Percentiles rank a stretch among this genome's conserved stretches.
These are phyloP conservation scores for Pachysandra terminalis DNA, from an alignment of 164 flowering plant species.

Conservation along the genomic window DNA sequence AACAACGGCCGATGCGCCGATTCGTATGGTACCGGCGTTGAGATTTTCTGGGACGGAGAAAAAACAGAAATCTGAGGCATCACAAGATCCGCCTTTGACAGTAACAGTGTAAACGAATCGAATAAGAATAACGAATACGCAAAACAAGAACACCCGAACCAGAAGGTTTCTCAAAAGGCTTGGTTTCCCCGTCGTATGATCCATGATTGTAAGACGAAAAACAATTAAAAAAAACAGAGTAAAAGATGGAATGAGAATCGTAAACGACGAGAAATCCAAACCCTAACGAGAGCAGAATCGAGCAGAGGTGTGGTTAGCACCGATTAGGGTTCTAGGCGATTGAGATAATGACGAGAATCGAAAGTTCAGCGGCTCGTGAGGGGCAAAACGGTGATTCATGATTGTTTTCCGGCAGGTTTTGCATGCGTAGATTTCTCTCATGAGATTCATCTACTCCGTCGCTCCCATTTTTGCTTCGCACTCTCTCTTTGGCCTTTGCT, in stretches of 20 bases:
- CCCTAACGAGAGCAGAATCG: constrained; percentile 82
- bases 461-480: neutral
- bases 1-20: constrained; percentile 17
- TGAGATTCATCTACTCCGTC: neutral
- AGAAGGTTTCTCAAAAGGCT: constrained; percentile 46
- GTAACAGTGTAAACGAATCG: constrained; percentile 73
- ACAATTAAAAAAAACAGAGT: neutral
- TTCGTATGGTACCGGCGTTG: constrained; percentile 30
- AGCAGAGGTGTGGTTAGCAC: constrained; percentile 92
- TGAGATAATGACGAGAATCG: constrained; percentile 17
- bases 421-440: neutral
- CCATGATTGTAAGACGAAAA: constrained; percentile 34
- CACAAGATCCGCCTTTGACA: constrained; percentile 65
- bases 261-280: neutral
- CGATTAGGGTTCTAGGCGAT: constrained; percentile 46
- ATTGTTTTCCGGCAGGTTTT: neutral
- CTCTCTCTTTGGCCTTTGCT: neutral
- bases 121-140: constrained; percentile 42
- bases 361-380: constrained; percentile 17
- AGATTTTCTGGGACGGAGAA: constrained; percentile 54
- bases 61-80: constrained; percentile 73
- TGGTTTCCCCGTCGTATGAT: constrained; percentile 37
- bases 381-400: constrained; percentile 47
- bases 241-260: neutral
- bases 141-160: constrained; percentile 52